Conservation (phyloP, 2,329 filamentous ascomycete species). For the Hypoxylon rubiginosum region DNA sequence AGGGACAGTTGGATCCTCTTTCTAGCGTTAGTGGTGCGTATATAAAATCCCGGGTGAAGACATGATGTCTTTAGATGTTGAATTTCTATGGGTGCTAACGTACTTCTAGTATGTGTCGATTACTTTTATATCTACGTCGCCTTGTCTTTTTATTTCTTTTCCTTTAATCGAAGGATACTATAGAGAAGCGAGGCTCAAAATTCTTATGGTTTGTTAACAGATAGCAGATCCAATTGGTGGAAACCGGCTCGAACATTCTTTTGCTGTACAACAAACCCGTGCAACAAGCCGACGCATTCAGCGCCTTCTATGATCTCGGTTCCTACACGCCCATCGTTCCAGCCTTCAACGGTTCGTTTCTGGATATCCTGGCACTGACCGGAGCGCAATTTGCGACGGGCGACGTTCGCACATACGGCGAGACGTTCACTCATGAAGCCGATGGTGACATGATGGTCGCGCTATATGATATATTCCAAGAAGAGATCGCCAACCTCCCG, state of each 20-base stretch:
- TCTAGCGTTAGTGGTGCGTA: slow-evolving; percentile 39
- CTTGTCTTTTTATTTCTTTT: not conserved
- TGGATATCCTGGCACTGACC: slow-evolving; percentile 36
- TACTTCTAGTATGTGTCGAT: slow-evolving; percentile 24
- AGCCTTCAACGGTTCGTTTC: slow-evolving; percentile 33
- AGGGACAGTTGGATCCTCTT: slow-evolving; percentile 35
- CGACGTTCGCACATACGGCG: slow-evolving; percentile 37
- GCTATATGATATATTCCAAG: slow-evolving; percentile 35
- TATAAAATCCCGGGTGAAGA: not conserved
- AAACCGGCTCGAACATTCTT: slow-evolving; percentile 39
- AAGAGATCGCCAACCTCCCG: slow-evolving; percentile 39
- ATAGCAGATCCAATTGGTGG: slow-evolving; percentile 35
- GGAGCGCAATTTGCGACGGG: slow-evolving; percentile 35
- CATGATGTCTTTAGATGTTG: not conserved
- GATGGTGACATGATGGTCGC: slow-evolving; percentile 39
- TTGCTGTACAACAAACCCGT: slow-evolving; percentile 36
- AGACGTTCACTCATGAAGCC: slow-evolving; percentile 39
- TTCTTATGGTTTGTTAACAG: slow-evolving; percentile 8
- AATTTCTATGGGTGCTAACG: slow-evolving; percentile 19
- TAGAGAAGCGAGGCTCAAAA: not conserved
- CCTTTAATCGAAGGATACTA: not conserved
- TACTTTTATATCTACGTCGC: not conserved
- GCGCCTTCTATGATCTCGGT: slow-evolving; percentile 37
- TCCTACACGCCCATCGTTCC: slow-evolving; percentile 27
- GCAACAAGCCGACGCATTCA: slow-evolving; percentile 32